These are phyloP conservation scores for Cutaneotrichosporon sp. DNA, from an alignment of 1,284 basidiomycete genomes.

Conservation along the genomic window DNA sequence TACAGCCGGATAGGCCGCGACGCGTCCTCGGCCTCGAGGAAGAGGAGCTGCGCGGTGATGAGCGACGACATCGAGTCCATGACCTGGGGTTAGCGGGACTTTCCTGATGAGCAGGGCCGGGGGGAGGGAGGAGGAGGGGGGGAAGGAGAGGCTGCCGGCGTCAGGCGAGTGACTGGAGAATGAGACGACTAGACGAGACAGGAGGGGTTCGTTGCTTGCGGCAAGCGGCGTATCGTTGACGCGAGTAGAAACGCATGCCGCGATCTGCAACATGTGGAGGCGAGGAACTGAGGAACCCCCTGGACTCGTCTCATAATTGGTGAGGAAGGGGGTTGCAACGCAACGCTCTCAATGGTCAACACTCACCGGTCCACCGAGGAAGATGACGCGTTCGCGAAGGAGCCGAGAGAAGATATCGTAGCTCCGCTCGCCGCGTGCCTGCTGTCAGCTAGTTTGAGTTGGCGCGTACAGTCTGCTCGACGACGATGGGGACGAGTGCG, in stretches of 20 bases:
- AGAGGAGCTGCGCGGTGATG: constrained; percentile 83
- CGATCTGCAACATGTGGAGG: too few relatives aligned
- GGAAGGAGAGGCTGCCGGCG: not conserved
- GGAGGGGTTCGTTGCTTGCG: too few relatives aligned
- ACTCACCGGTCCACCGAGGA: constrained; percentile 63
- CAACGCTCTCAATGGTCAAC: too few relatives aligned
- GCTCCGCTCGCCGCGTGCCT: constrained; percentile 88
- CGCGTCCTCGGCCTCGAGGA: constrained; percentile 89
- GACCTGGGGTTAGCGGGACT: constrained; percentile 59
- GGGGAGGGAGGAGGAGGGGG: not conserved
- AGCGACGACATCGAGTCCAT: constrained; percentile 78
- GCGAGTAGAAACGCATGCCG: too few relatives aligned
- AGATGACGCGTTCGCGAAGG: constrained; percentile 84
- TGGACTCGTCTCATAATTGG: too few relatives aligned
- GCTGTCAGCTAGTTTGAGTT: constrained; percentile 52
- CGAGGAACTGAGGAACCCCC: too few relatives aligned
- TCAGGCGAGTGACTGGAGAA: too few relatives aligned
- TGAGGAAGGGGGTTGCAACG: too few relatives aligned
- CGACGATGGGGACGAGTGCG: constrained; percentile 79
- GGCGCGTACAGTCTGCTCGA: constrained; percentile 71
- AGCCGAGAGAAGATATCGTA: constrained; percentile 93
- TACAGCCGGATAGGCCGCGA: constrained; percentile 88
- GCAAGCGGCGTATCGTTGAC: too few relatives aligned
- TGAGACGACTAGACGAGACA: too few relatives aligned
- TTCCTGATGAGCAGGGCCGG: not conserved